Percentiles rank a stretch among this genome's conserved stretches.
These are phyloP conservation scores for Pseudogymnoascus sp. DNA, from an alignment of 2,329 filamentous ascomycete genomes.

Conservation along the genomic window DNA sequence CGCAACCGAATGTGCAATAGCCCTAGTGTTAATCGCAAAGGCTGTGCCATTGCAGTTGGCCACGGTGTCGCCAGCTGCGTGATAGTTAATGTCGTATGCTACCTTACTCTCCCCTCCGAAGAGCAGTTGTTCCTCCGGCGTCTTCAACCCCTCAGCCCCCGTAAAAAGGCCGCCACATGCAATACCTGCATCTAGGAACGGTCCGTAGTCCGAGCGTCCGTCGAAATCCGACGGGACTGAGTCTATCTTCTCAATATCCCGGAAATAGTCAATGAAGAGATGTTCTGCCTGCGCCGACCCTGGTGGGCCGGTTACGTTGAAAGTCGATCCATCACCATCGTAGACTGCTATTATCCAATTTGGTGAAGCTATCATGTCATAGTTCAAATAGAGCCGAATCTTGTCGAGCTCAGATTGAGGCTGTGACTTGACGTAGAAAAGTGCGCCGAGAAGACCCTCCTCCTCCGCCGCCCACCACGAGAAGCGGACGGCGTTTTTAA, in stretches of 20 bases:
- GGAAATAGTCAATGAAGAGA: constrained; percentile 45
- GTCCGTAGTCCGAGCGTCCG: constrained; percentile 52
- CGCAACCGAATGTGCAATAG: constrained; percentile 46
- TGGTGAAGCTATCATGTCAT: too few species aligned
- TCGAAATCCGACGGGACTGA: constrained; percentile 45
- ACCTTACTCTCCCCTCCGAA: constrained; percentile 49
- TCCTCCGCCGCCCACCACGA: constrained; percentile 59
- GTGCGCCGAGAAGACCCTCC: constrained; percentile 53
- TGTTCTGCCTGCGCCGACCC: constrained; percentile 49
- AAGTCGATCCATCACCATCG: constrained; percentile 49
- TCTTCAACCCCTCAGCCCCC: constrained; percentile 53
- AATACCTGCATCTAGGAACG: constrained; percentile 48
- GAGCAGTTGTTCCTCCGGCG: constrained; percentile 38
- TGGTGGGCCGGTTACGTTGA: constrained; percentile 45
- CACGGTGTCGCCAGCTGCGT: constrained; percentile 44
- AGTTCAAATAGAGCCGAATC: too few species aligned
- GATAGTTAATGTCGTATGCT: constrained; percentile 51
- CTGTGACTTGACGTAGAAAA: constrained; percentile 47
- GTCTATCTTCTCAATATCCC: constrained; percentile 31
- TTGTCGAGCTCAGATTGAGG: constrained; percentile 43
- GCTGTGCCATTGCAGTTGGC: constrained; percentile 46
- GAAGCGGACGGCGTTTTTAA: constrained; percentile 56
- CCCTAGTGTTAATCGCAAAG: constrained; percentile 47
- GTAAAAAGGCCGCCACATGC: constrained; percentile 52
- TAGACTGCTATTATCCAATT: too few species aligned